Evolutionary conservation across 768 basidiomycete genomes (phyloP).

Genomic region (Pholiota molesta): DNA sequence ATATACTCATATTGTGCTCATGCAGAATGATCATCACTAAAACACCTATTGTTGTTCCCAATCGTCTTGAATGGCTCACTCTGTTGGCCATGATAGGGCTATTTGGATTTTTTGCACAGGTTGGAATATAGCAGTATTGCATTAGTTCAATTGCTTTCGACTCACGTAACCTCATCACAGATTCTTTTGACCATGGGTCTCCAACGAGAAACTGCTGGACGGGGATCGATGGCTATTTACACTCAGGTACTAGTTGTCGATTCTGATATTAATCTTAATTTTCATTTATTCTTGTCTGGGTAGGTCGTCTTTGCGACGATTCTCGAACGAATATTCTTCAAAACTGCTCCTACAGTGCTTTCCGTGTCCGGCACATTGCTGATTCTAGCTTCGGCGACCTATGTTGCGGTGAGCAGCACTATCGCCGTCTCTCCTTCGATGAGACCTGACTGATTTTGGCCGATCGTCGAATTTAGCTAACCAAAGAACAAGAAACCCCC

Average conservation of each 20-base stretch:
- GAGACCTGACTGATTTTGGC: too few relatives aligned
- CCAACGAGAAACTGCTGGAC: constrained; percentile 28
- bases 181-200: constrained; percentile 42
- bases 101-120: constrained; percentile 57
- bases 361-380: constrained; percentile 66
- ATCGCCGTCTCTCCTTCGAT: not conserved
- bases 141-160: too few relatives aligned
- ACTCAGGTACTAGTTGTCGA: constrained; percentile 24
- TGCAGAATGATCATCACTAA: constrained; percentile 46
- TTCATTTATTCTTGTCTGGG: not conserved
- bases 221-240: constrained; percentile 61
- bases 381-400: constrained; percentile 65
- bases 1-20: not conserved
- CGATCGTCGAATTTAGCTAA: not conserved
- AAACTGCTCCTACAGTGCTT: constrained; percentile 56
- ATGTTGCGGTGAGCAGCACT: constrained; percentile 56
- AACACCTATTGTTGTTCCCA: constrained; percentile 49
- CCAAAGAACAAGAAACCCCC: constrained; percentile 9
- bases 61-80: constrained; percentile 43
- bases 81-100: constrained; percentile 54
- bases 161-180: constrained; percentile 23
- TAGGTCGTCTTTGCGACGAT: constrained; percentile 71
- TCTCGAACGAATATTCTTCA: constrained; percentile 69
- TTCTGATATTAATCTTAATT: not conserved
- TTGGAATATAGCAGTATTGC: constrained; percentile 14